phyloP scores from a whole-genome alignment of 768 basidiomycete genomes.

The Tricholoma sp. region DNA sequence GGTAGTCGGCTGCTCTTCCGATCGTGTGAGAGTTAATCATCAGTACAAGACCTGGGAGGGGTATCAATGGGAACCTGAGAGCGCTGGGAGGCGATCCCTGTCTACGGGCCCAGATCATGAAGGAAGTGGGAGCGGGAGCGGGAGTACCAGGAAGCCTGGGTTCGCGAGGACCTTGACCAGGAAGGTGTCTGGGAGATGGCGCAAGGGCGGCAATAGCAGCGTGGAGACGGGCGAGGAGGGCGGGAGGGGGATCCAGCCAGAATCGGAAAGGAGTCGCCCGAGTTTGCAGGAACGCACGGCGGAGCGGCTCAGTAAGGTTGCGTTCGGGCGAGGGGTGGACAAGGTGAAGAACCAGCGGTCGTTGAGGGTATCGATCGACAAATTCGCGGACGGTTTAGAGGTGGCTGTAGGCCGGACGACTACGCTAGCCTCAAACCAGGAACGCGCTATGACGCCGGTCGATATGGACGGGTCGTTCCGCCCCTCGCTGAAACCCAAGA shows the following conservation, averaged over 20 bases:
- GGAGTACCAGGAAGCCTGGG: conserved; percentile 8
- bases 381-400: conserved; percentile 14
- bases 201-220: conserved; percentile 15
- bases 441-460: not conserved
- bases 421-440: not conserved
- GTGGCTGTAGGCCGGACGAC: not conserved
- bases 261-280: conserved; percentile 13
- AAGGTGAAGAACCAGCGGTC: conserved; percentile 19
- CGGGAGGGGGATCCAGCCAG: not conserved
- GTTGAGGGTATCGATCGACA: conserved; percentile 29
- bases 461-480: not conserved
- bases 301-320: conserved; percentile 11
- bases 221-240: conserved; percentile 7
- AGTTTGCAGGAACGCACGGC: conserved; percentile 31
- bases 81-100: not conserved
- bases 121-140: conserved; percentile 3
- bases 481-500: not conserved
- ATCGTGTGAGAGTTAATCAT: conserved; percentile 38
- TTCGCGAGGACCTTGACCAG: conserved; percentile 23
- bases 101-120: not conserved
- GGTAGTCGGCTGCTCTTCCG: conserved; percentile 45
- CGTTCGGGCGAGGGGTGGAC: conserved; percentile 4
- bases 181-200: conserved; percentile 32
- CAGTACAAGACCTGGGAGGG: conserved; percentile 30
- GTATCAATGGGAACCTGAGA: conserved; percentile 3